Percentiles rank a stretch among this genome's conserved stretches.
phyloP scores from a whole-genome alignment of 768 basidiomycete genomes.

The Boletus rufocinnamomeus region DNA sequence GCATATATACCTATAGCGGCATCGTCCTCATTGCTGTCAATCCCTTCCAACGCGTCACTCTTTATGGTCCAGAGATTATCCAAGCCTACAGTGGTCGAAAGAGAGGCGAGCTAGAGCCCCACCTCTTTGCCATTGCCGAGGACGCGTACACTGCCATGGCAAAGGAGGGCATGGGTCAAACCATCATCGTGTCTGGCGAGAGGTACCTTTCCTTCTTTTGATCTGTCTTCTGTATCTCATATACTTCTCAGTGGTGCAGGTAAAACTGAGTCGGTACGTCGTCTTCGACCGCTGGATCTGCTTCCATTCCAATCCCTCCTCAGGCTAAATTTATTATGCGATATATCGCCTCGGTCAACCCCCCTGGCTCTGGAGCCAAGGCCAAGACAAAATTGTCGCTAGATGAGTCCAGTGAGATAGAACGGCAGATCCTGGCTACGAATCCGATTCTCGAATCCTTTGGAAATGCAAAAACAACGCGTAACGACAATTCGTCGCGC shows the following conservation, averaged over 20 bases:
- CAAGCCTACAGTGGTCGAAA: constrained; percentile 92
- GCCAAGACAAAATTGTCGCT: constrained; percentile 69
- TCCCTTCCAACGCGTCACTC: constrained; percentile 95
- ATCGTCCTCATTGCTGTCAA: constrained; percentile 99
- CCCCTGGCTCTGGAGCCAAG: constrained; percentile 62
- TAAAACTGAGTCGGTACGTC: constrained; percentile 91
- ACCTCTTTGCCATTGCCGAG: constrained; percentile 98
- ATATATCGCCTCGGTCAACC: constrained; percentile 97
- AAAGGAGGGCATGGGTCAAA: constrained; percentile 91
- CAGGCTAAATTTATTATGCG: constrained; percentile 99
- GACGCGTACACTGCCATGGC: constrained; percentile 99
- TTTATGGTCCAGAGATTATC: constrained; percentile 96
- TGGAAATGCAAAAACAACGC: constrained; percentile 98
- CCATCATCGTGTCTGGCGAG: constrained; percentile 98
- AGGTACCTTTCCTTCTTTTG: constrained; percentile 53
- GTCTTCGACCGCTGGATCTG: not conserved
- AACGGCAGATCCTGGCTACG: constrained; percentile 97
- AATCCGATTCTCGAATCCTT: constrained; percentile 99
- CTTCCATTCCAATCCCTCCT: constrained; percentile 8
- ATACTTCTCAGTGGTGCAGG: constrained; percentile 82
- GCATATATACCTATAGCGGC: constrained; percentile 98
- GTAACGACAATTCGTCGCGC: constrained; percentile 98
- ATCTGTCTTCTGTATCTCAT: constrained; percentile 12
- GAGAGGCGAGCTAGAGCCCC: constrained; percentile 95
- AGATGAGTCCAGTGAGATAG: constrained; percentile 92